These are phyloP conservation scores for Fusarium odoratissimum DNA, from an alignment of 2,329 filamentous ascomycete species.

Conservation along the genomic window DNA sequence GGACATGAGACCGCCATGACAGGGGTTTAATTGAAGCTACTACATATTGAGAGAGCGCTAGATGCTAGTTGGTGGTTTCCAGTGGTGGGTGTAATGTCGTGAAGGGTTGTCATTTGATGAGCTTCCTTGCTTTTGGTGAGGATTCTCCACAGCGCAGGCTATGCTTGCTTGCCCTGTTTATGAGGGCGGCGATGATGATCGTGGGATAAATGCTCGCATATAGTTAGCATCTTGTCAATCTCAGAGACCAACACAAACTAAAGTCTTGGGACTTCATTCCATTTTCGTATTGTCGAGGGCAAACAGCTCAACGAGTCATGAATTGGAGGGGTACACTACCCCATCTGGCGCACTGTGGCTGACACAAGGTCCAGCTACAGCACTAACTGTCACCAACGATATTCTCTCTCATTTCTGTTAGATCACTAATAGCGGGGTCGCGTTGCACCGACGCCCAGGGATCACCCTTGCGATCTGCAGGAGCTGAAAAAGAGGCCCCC, in stretches of 20 bases:
- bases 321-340: constrained; percentile 24
- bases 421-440: not conserved
- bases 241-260: not conserved
- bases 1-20: constrained; percentile 20
- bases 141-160: not conserved
- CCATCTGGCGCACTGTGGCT: constrained; percentile 24
- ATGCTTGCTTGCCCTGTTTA: not conserved
- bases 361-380: not conserved
- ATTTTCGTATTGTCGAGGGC: not conserved
- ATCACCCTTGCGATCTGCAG: constrained; percentile 15
- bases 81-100: constrained; percentile 3
- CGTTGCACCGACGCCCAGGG: not conserved
- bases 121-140: not conserved
- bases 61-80: not conserved
- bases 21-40: constrained; percentile 10
- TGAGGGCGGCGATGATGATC: not conserved
- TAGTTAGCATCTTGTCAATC: not conserved
- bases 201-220: not conserved
- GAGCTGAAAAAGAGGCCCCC: constrained; percentile 25
- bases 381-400: not conserved
- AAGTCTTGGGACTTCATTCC: not conserved
- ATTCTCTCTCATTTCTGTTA: accelerated
- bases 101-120: not conserved
- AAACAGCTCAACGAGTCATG: not conserved
- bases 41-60: constrained; percentile 9